phyloP scores from a whole-genome alignment of 192 early-diverging fungal genomes.

The Coemansia sp. region DNA sequence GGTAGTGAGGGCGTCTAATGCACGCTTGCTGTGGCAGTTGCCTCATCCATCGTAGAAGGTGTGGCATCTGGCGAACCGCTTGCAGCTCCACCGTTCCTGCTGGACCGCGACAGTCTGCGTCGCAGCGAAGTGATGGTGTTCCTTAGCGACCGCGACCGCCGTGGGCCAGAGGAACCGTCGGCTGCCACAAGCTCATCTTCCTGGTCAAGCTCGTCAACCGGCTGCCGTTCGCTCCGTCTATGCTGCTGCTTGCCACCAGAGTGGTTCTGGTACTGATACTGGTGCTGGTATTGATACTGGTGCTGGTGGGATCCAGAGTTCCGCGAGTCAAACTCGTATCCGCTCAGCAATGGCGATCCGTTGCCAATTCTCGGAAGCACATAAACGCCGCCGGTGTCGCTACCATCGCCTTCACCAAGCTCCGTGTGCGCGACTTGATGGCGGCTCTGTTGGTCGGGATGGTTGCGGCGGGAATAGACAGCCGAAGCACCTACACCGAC shows the following conservation, averaged over 20 bases:
- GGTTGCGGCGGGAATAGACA: neutral
- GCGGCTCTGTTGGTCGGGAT: neutral
- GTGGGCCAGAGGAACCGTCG: constrained; percentile 26
- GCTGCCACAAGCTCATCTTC: constrained; percentile 14
- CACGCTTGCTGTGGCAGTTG: constrained; percentile 17
- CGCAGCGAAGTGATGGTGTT: constrained; percentile 53
- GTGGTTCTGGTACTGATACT: constrained; percentile 7
- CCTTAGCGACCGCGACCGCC: constrained; percentile 45
- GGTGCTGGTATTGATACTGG: neutral
- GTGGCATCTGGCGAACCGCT: constrained; percentile 27
- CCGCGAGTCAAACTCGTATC: constrained; percentile 31
- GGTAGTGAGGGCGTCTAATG: constrained; percentile 8
- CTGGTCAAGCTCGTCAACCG: constrained; percentile 3
- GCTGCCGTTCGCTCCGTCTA: neutral
- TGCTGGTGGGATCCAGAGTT: neutral
- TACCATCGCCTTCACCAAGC: constrained; percentile 12
- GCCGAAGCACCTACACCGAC: neutral
- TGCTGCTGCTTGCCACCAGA: neutral
- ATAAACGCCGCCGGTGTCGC: constrained; percentile 10
- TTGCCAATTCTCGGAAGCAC: constrained; percentile 38
- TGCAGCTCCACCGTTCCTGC: constrained; percentile 19
- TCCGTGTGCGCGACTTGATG: neutral
- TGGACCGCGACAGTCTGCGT: constrained; percentile 46
- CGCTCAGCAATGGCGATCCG: constrained; percentile 38
- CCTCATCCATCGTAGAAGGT: constrained; percentile 19